Evolutionary conservation across 345 rosid genomes (phyloP).

Genomic region (Tarenaya hassleriana): DNA sequence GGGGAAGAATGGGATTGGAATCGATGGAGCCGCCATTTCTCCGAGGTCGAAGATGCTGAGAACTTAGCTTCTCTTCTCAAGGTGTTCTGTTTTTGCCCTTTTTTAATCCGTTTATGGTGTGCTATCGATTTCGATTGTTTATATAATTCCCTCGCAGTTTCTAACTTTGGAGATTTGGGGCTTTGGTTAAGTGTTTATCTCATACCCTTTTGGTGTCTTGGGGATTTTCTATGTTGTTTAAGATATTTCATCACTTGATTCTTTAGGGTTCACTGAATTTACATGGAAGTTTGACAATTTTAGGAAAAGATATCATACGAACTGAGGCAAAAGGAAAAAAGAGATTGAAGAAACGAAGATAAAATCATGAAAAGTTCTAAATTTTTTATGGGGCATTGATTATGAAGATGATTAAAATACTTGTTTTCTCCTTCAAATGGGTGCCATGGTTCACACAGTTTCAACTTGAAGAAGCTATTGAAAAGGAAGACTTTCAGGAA

Average conservation of each 20-base stretch:
- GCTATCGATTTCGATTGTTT: background rate
- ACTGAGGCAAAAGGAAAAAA: no score
- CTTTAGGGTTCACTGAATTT: no score
- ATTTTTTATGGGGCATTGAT: no score
- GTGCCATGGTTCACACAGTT: conserved; percentile 33
- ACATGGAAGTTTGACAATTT: no score
- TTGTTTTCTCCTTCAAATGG: background rate
- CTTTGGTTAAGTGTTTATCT: background rate
- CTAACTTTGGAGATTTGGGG: conserved; percentile 9
- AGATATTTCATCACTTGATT: no score
- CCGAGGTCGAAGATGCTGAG: conserved; percentile 74
- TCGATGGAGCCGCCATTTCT: conserved; percentile 83
- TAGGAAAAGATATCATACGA: no score
- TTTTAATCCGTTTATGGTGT: background rate
- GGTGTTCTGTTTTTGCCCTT: conserved; percentile 30
- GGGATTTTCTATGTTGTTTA: background rate
- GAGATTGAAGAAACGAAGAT: background rate
- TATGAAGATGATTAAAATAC: background rate
- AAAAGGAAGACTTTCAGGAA: conserved; percentile 81
- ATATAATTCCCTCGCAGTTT: background rate
- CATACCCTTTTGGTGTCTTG: background rate
- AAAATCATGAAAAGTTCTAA: no score
- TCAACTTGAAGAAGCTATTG: conserved; percentile 88
- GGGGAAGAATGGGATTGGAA: conserved; percentile 82
- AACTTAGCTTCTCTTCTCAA: conserved; percentile 70